Conservation (phyloP, 345 rosid species). For the Odontarrhena argentea region DNA sequence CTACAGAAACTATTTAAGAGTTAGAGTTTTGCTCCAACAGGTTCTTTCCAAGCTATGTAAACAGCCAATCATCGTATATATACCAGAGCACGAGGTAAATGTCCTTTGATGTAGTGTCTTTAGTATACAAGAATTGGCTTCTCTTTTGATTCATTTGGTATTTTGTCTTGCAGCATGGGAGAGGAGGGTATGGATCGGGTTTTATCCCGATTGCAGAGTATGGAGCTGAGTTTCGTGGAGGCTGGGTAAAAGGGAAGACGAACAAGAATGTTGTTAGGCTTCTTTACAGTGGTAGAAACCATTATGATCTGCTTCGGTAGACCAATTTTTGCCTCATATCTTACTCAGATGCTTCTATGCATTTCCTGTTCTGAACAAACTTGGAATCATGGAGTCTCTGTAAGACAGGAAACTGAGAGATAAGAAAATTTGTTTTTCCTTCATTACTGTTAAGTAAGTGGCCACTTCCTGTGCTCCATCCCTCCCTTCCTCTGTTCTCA, state of each 20-base stretch:
- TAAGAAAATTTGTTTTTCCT: no score
- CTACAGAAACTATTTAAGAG: background rate
- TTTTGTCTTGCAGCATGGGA: slow-evolving; percentile 51
- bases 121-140: background rate
- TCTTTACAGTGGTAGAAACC: slow-evolving; percentile 81
- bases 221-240: slow-evolving; percentile 67
- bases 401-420: no score
- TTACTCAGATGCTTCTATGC: background rate
- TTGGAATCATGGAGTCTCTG: no score
- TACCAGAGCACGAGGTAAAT: slow-evolving; percentile 81
- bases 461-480: no score
- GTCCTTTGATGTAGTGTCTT: slow-evolving; percentile 5
- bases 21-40: slow-evolving; percentile 40
- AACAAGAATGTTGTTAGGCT: slow-evolving; percentile 73
- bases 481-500: no score
- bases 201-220: slow-evolving; percentile 83
- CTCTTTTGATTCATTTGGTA: slow-evolving; percentile 3
- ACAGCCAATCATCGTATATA: slow-evolving; percentile 77
- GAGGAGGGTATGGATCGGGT: slow-evolving; percentile 64
- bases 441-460: no score
- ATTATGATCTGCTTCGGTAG: slow-evolving; percentile 66
- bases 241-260: slow-evolving; percentile 51
- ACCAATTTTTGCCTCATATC: background rate
- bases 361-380: no score
- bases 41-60: slow-evolving; percentile 79